These are phyloP conservation scores for Penicillium paxilli DNA, from an alignment of 495 filamentous ascomycete species.

Conservation along the genomic window DNA sequence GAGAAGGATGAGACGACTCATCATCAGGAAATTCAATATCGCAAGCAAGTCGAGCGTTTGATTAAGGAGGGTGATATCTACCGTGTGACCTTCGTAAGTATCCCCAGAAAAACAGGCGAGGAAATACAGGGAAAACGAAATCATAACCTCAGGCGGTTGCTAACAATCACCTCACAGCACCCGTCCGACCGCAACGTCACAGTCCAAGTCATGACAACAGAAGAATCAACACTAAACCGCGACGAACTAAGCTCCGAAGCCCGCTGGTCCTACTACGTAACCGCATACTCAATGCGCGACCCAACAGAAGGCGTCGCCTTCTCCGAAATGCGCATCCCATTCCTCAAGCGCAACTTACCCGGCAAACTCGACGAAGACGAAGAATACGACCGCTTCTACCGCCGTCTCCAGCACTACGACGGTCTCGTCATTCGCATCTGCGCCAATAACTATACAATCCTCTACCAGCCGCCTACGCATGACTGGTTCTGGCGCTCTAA, in stretches of 20 bases:
- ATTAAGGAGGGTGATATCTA: constrained; percentile 90
- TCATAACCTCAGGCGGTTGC: too few species aligned
- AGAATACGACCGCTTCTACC: constrained; percentile 48
- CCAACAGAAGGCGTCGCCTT: constrained; percentile 82
- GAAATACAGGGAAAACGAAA: too few species aligned
- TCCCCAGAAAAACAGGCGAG: too few species aligned
- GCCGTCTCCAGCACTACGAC: constrained; percentile 65
- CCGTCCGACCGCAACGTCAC: constrained; percentile 58
- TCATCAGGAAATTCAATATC: constrained; percentile 78
- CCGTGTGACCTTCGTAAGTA: constrained; percentile 78
- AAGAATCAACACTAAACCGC: constrained; percentile 76
- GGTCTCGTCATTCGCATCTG: constrained; percentile 77
- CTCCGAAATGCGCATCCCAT: constrained; percentile 62
- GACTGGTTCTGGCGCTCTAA: constrained; percentile 58
- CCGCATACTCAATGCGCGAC: constrained; percentile 82
- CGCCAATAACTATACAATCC: constrained; percentile 77
- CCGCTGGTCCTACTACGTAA: constrained; percentile 91
- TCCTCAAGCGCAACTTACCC: constrained; percentile 73
- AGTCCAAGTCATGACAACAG: constrained; percentile 71
- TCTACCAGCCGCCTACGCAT: constrained; percentile 69
- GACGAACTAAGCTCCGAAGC: constrained; percentile 57
- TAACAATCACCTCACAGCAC: constrained; percentile 42
- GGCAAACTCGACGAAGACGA: constrained; percentile 51
- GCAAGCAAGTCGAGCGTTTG: constrained; percentile 82
- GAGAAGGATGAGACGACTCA: constrained; percentile 79